These are phyloP conservation scores for Penicillium sclerotigenum DNA, from an alignment of 2,329 filamentous ascomycete species.

Conservation along the genomic window DNA sequence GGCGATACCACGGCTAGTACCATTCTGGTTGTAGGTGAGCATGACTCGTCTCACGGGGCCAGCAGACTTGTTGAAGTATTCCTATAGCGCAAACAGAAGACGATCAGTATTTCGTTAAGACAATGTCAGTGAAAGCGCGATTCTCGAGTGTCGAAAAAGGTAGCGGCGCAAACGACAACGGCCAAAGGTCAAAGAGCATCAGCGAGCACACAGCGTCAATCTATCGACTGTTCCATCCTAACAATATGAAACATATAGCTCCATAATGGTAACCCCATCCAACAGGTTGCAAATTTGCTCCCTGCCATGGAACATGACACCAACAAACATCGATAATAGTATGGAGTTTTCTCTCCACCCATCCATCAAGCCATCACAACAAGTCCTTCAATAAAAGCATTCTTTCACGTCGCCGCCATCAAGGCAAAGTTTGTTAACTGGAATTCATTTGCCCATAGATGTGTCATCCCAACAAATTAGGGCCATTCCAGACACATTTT, in stretches of 20 bases:
- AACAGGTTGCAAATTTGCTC: background rate
- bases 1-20: conserved; percentile 85
- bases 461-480: background rate
- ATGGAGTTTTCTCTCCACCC: conserved; percentile 1
- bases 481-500: background rate
- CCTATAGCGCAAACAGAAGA: conserved; percentile 63
- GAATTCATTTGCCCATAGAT: background rate
- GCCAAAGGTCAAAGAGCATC: conserved; percentile 42
- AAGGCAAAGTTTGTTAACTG: background rate
- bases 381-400: conserved; percentile 13
- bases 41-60: conserved; percentile 88
- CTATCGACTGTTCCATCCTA: conserved; percentile 25
- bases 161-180: conserved; percentile 26
- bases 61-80: conserved; percentile 88
- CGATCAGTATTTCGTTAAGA: conserved; percentile 45
- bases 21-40: conserved; percentile 88
- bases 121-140: conserved; percentile 20
- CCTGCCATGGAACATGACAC: background rate
- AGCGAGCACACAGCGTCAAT: conserved; percentile 59
- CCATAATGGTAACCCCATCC: background rate
- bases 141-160: conserved; percentile 25
- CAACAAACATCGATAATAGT: conserved; percentile 1
- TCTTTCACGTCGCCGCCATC: background rate
- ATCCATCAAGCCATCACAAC: conserved; percentile 10
- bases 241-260: background rate